phyloP scores from a whole-genome alignment of 352 stramenopile species.

The Phytophthora melonis region DNA sequence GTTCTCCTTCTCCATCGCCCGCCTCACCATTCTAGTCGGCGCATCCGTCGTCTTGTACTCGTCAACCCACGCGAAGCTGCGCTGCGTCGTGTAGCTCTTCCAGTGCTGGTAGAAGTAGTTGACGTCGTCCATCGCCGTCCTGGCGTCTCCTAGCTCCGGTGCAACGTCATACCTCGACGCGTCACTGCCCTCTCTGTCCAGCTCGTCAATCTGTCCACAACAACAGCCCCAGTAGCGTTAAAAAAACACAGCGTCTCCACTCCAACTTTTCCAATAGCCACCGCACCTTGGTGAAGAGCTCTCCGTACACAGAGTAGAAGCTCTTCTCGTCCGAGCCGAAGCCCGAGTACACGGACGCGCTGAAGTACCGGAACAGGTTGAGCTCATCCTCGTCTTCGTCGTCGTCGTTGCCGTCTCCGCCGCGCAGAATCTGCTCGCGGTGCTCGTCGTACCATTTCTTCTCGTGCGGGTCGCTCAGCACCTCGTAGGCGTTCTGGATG shows the following conservation, averaged over 20 bases:
- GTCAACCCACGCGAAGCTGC: conserved; percentile 81
- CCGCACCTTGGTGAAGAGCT: conserved; percentile 74
- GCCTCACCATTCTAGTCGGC: conserved; percentile 75
- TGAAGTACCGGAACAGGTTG: conserved; percentile 87
- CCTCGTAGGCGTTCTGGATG: conserved; percentile 89
- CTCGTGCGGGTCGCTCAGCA: conserved; percentile 86
- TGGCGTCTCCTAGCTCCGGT: conserved; percentile 58
- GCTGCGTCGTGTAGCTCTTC: conserved; percentile 78
- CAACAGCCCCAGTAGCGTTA: conserved; percentile 6
- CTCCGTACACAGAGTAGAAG: conserved; percentile 83
- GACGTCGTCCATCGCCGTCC: conserved; percentile 60
- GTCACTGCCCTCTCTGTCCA: conserved; percentile 56
- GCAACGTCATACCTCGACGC: conserved; percentile 26
- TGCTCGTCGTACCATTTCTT: conserved; percentile 93
- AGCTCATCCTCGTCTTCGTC: conserved; percentile 55
- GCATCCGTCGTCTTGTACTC: conserved; percentile 87
- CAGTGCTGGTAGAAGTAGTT: conserved; percentile 85
- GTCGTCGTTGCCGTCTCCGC: conserved; percentile 54
- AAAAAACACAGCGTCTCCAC: background rate
- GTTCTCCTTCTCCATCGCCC: conserved; percentile 91
- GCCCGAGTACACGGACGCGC: conserved; percentile 75
- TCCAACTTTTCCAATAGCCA: background rate
- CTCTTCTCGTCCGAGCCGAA: conserved; percentile 78
- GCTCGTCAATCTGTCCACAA: conserved; percentile 63
- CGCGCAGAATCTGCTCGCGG: conserved; percentile 86